Conservation (phyloP, 352 stramenopile species). For the Plasmopara viticola region DNA sequence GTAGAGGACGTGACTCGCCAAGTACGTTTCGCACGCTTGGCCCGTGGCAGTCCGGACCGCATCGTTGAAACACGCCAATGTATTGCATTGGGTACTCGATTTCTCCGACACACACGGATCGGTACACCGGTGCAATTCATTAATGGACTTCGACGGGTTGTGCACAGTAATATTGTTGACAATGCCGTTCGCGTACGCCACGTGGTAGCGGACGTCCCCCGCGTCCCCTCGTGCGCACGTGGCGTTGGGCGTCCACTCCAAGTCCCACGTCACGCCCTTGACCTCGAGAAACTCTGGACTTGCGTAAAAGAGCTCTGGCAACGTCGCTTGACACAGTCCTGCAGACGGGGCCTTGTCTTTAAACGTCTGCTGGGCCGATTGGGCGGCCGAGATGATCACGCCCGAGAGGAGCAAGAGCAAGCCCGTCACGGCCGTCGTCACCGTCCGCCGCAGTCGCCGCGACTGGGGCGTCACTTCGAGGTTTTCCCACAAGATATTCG, state of each 20-base stretch:
- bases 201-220: slow-evolving; percentile 37
- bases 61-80: slow-evolving; percentile 60
- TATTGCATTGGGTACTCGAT: slow-evolving; percentile 43
- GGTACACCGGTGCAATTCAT: slow-evolving; percentile 31
- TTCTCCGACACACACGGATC: slow-evolving; percentile 60
- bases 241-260: slow-evolving; percentile 51
- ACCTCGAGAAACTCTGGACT: slow-evolving; percentile 23
- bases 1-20: slow-evolving; percentile 53
- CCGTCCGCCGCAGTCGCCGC: slow-evolving; percentile 51
- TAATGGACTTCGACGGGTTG: slow-evolving; percentile 4
- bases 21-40: slow-evolving; percentile 52
- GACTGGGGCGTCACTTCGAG: slow-evolving; percentile 58
- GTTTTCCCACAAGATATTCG: slow-evolving; percentile 87
- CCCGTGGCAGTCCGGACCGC: slow-evolving; percentile 24
- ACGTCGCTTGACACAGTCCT: slow-evolving; percentile 45
- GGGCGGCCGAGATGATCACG: slow-evolving; percentile 67
- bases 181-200: slow-evolving; percentile 63
- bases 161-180: slow-evolving; percentile 23
- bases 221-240: slow-evolving; percentile 26
- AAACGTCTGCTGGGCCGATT: slow-evolving; percentile 63
- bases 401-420: slow-evolving; percentile 64
- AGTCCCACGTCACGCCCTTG: slow-evolving; percentile 29
- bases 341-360: slow-evolving; percentile 58
- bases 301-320: slow-evolving; percentile 62
- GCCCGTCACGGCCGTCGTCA: slow-evolving; percentile 71